Percentiles rank a stretch among this genome's conserved stretches.
These are phyloP conservation scores for Cutaneotrichosporon sp. DNA, from an alignment of 1,284 basidiomycete genomes.

Conservation along the genomic window DNA sequence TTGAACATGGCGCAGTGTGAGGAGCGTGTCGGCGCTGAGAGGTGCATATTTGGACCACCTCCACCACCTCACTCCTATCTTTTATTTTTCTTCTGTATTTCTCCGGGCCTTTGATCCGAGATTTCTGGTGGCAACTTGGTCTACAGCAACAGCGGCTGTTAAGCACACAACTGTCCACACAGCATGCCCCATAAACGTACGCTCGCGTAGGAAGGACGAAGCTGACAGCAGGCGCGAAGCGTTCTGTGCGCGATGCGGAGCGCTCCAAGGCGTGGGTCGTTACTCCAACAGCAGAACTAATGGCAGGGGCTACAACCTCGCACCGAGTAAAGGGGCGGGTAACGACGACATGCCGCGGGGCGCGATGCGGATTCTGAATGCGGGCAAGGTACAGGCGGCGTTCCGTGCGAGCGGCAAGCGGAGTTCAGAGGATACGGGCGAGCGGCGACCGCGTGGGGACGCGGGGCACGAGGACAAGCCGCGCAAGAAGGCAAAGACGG, in stretches of 20 bases:
- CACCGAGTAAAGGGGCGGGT: slow-evolving; percentile 22
- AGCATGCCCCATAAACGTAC: slow-evolving; percentile 47
- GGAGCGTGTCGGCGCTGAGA: not conserved
- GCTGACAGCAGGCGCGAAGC: slow-evolving; percentile 38
- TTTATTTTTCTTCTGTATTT: not conserved
- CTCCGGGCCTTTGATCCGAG: not conserved
- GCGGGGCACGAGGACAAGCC: not conserved
- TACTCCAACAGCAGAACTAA: slow-evolving; percentile 9
- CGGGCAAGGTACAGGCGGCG: slow-evolving; percentile 28
- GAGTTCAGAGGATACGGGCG: slow-evolving; percentile 38
- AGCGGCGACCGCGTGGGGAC: slow-evolving; percentile 6
- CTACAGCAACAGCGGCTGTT: not conserved
- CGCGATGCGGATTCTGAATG: slow-evolving; percentile 41
- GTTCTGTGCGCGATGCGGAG: slow-evolving; percentile 38
- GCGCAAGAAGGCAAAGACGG: not conserved
- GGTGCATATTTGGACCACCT: slow-evolving; percentile 6
- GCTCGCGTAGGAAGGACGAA: slow-evolving; percentile 2
- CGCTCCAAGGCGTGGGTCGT: slow-evolving; percentile 31
- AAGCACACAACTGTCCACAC: slow-evolving; percentile 22
- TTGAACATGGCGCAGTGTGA: slow-evolving; percentile 44
- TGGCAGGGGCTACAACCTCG: slow-evolving; percentile 38
- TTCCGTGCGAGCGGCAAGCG: slow-evolving; percentile 35
- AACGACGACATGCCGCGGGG: slow-evolving; percentile 42
- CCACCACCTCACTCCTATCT: not conserved
- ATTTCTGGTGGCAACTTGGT: slow-evolving; percentile 1